A percentile compares a stretch with the other conserved stretches of the same genome.
Conservation (phyloP, 108 stramenopile species). For the Mayamaea pseudoterrestris region DNA sequence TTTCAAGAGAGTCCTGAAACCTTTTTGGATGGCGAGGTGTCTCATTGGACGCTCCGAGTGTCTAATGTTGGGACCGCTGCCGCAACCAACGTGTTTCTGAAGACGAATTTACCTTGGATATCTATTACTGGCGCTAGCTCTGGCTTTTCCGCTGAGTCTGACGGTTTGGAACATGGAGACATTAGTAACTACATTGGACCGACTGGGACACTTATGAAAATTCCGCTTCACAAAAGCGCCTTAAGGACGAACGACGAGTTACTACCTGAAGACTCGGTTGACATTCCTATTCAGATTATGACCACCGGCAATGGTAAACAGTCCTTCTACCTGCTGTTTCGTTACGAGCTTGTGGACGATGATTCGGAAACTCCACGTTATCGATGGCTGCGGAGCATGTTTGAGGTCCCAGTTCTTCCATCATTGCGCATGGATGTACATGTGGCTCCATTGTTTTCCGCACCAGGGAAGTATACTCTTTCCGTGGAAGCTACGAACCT, state of each 20-base stretch:
- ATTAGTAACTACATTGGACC: conserved; percentile 62
- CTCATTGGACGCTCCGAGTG: conserved; percentile 59
- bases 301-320: conserved; percentile 54
- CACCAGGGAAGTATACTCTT: conserved; percentile 45
- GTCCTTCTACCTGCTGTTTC: conserved; percentile 71
- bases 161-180: conserved; percentile 3
- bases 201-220: conserved; percentile 58
- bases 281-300: conserved; percentile 62
- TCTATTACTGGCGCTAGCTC: conserved; percentile 18
- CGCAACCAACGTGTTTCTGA: conserved; percentile 45
- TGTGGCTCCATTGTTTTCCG: conserved; percentile 41
- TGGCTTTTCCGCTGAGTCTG: no score
- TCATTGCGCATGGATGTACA: conserved; percentile 53
- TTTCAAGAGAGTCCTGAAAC: background rate
- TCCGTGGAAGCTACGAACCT: conserved; percentile 74
- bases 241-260: conserved; percentile 22
- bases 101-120: conserved; percentile 79
- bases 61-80: conserved; percentile 71
- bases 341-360: conserved; percentile 45
- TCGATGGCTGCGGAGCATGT: conserved; percentile 61
- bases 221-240: conserved; percentile 29
- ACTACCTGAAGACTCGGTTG: conserved; percentile 55
- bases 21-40: conserved; percentile 58
- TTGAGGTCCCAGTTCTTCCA: conserved; percentile 64
- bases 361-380: conserved; percentile 2